These are phyloP conservation scores for Xanthoconium purpureum DNA, from an alignment of 768 basidiomycete genomes.

Conservation along the genomic window DNA sequence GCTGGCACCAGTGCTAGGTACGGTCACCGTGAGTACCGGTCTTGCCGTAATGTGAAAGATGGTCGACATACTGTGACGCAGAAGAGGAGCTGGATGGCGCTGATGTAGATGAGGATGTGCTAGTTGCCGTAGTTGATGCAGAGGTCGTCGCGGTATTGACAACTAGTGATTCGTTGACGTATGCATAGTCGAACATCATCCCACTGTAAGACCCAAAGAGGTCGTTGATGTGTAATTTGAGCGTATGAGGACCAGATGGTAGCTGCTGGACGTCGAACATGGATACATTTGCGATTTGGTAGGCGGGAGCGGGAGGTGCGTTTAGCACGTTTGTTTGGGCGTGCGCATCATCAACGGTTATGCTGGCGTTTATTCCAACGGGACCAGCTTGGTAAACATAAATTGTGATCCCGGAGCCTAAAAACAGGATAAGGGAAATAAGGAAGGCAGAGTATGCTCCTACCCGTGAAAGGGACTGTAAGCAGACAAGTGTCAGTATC, in stretches of 20 bases:
- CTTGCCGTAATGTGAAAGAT: neutral
- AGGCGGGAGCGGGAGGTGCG: constrained; percentile 18
- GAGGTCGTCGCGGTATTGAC: neutral
- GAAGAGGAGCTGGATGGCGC: neutral
- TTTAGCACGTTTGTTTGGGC: constrained; percentile 14
- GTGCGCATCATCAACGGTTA: constrained; percentile 12
- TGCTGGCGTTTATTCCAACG: constrained; percentile 24
- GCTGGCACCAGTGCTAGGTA: constrained; percentile 1
- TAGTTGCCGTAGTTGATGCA: neutral
- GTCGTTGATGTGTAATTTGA: constrained; percentile 16
- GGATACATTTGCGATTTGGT: constrained; percentile 21
- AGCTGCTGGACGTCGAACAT: constrained; percentile 26
- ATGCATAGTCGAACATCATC: constrained; percentile 28
- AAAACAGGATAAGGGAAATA: neutral
- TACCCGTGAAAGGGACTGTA: constrained; percentile 24
- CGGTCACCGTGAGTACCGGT: neutral
- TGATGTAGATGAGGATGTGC: neutral
- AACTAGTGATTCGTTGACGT: constrained; percentile 19
- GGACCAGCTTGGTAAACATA: constrained; percentile 25
- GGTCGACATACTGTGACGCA: constrained; percentile 11
- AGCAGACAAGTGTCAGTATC: constrained; percentile 16
- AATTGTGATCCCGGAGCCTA: constrained; percentile 24
- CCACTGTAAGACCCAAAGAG: constrained; percentile 21
- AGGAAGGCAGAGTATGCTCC: neutral
- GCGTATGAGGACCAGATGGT: constrained; percentile 11